Base-by-base conservation (phyloP, 2,329 filamentous ascomycete species). In the Apiospora hydei region DNA sequence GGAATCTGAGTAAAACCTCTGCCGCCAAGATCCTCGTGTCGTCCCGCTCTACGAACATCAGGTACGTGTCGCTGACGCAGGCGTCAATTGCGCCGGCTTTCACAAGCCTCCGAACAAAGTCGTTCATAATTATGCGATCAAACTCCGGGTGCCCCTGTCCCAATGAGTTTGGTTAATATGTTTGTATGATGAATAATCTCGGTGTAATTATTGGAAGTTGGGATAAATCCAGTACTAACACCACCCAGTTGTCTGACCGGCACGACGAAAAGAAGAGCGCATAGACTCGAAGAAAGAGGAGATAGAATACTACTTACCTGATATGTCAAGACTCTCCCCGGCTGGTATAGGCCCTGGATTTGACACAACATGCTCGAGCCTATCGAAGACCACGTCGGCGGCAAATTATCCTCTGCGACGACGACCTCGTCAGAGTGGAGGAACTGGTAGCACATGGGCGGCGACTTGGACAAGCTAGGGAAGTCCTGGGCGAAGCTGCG, bases 301-400 rank as follows among this genome's bases (percentile, higher is more conserved):
- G 26, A 1, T 13, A 7, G 4, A 34, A 34, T 21, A 30, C 13
- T 16, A 11, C 67, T n/a, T 49, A 38, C 72, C 47, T 73, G 72
- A 67, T 73, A 73, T 18, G 72, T 73, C 46, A 73, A 47, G 18
- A 73, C 72, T 44, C 72, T 66, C 24, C 72, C 72, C 6, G 70
- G 71, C 43, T 73, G 46, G 16, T 51, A 73, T 2, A 73, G 66
- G 1, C 72, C 72, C 34, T 73, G 72, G 38, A 64, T 66, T 24
- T 67, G 38, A 53, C 72, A 73, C 49, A 72, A 30, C 14, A 41
- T 26, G 67, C 70, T 71, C 10, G 61, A 67, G 13, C 72, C 72
- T 26, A 73, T 53, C n/a, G 69, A 70, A 1, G 72, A 30, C 72
- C 72, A 73, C 24, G 64, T 67, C 11, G 53, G 61, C 4, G 72